Conservation (phyloP, 805 yeast species). For the Candida peoriensis region DNA sequence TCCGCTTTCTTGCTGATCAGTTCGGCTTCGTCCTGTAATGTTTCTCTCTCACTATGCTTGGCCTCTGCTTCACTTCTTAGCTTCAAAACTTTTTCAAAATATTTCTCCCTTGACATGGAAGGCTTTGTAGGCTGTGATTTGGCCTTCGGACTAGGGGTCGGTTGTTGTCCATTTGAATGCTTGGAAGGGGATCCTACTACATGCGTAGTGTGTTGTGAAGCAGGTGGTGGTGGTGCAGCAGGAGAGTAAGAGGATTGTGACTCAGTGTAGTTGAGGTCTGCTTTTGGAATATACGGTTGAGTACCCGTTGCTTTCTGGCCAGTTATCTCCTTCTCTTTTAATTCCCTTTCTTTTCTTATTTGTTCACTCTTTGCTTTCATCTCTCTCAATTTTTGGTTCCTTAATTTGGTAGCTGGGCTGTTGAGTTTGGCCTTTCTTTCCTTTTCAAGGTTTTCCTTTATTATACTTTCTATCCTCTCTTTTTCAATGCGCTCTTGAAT, state of each 20-base stretch:
- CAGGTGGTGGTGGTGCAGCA: too few relatives aligned
- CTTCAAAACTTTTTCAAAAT: conserved; percentile 3
- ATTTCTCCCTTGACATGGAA: conserved; percentile 8
- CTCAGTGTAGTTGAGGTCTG: background rate
- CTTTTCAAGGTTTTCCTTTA: too few relatives aligned
- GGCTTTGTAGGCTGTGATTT: background rate
- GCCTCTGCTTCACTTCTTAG: conserved; percentile 3
- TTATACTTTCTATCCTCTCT: too few relatives aligned
- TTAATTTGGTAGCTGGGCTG: too few relatives aligned
- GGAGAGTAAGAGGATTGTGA: too few relatives aligned
- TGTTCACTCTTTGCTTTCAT: too few relatives aligned
- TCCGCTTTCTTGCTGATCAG: conserved; percentile 6
- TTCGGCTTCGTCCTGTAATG: conserved; percentile 4
- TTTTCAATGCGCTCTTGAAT: conserved; percentile 13
- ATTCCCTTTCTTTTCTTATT: conserved; percentile 22
- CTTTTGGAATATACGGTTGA: background rate
- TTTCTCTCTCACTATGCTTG: conserved; percentile 5
- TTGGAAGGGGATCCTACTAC: too few relatives aligned
- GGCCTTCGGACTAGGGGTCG: background rate
- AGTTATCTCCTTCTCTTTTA: conserved; percentile 14
- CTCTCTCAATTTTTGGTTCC: background rate
- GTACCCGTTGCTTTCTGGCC: background rate
- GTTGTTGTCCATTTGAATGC: too few relatives aligned
- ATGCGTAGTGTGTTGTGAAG: too few relatives aligned
- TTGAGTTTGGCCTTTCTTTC: too few relatives aligned